A percentile compares a stretch with the other conserved stretches of the same genome.
Evolutionary conservation across 805 yeast genomes (phyloP).

Genomic region (Candida krabiensis): DNA sequence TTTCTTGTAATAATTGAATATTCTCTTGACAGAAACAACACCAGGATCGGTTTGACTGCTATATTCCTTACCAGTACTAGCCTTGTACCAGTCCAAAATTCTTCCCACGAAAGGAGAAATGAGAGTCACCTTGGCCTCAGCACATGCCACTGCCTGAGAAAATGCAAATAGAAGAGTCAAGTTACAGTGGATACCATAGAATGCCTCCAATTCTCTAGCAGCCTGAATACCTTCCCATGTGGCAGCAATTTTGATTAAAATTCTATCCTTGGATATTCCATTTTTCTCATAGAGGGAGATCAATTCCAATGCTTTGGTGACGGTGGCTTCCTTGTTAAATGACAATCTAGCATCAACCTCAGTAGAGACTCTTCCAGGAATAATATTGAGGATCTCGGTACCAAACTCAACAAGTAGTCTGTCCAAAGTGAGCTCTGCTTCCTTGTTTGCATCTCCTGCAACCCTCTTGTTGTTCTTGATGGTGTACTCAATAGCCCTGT

Average conservation of each 20-base stretch:
- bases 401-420: conserved; percentile 94
- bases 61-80: conserved; percentile 84
- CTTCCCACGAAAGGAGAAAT: conserved; percentile 99
- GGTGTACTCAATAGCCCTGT: conserved; percentile 83
- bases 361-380: conserved; percentile 98
- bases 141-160: conserved; percentile 98
- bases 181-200: conserved; percentile 90
- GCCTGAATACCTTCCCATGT: conserved; percentile 99
- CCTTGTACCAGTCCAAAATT: conserved; percentile 97
- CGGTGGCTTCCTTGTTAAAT: conserved; percentile 88
- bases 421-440: conserved; percentile 82
- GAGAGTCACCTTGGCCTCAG: conserved; percentile 93
- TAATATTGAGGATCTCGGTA: conserved; percentile 82
- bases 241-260: conserved; percentile 94
- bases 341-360: conserved; percentile 99
- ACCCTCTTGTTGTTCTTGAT: conserved; percentile 53
- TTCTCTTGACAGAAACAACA: conserved; percentile 81
- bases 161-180: conserved; percentile 92
- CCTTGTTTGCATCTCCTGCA: conserved; percentile 41
- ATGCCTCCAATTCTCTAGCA: conserved; percentile 88
- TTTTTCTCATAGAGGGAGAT: conserved; percentile 78
- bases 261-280: conserved; percentile 86
- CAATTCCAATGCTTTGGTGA: conserved; percentile 88
- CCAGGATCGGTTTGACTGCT: conserved; percentile 87
- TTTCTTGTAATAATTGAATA: conserved; percentile 97